A percentile compares a stretch with the other conserved stretches of the same genome.
Conservation (phyloP, 768 basidiomycete species). For the Panaeolus cyanescens region DNA sequence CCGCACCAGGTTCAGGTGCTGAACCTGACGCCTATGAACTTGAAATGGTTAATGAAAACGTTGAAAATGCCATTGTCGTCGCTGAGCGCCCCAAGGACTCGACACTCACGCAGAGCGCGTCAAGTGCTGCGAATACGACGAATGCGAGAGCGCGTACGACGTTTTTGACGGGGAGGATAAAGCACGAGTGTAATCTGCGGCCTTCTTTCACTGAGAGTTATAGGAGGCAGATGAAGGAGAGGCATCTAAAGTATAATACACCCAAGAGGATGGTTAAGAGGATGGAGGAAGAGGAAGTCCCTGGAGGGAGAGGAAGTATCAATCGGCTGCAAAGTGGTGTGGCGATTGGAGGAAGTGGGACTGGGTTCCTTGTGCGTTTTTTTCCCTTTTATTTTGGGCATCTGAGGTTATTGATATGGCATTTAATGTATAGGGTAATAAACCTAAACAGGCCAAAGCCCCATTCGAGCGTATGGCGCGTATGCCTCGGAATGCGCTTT, state of each 20-base stretch:
- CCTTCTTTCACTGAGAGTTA: conserved; percentile 71
- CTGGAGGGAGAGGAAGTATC: conserved; percentile 71
- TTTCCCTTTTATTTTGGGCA: conserved; percentile 6
- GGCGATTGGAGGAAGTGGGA: conserved; percentile 48
- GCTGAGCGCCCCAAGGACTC: conserved; percentile 78
- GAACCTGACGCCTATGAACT: conserved; percentile 81
- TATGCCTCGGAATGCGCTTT: conserved; percentile 84
- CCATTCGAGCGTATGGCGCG: conserved; percentile 89
- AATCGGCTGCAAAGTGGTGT: conserved; percentile 81
- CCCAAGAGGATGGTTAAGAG: conserved; percentile 65
- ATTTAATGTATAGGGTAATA: conserved; percentile 53
- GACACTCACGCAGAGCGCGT: conserved; percentile 34
- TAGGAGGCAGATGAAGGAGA: conserved; percentile 69
- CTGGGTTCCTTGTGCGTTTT: conserved; percentile 65
- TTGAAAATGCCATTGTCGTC: conserved; percentile 85
- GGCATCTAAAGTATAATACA: conserved; percentile 67
- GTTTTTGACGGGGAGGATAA: conserved; percentile 77
- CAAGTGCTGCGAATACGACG: conserved; percentile 39
- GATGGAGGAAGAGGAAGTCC: conserved; percentile 72
- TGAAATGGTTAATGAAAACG: conserved; percentile 82
- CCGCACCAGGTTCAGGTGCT: conserved; percentile 23
- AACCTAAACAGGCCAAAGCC: conserved; percentile 67
- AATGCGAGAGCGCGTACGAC: conserved; percentile 73
- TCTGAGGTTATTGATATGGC: too few relatives aligned
- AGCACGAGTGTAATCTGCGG: conserved; percentile 77